phyloP scores from a whole-genome alignment of 2,329 filamentous ascomycete species.

The Stachybotrys echinatus region DNA sequence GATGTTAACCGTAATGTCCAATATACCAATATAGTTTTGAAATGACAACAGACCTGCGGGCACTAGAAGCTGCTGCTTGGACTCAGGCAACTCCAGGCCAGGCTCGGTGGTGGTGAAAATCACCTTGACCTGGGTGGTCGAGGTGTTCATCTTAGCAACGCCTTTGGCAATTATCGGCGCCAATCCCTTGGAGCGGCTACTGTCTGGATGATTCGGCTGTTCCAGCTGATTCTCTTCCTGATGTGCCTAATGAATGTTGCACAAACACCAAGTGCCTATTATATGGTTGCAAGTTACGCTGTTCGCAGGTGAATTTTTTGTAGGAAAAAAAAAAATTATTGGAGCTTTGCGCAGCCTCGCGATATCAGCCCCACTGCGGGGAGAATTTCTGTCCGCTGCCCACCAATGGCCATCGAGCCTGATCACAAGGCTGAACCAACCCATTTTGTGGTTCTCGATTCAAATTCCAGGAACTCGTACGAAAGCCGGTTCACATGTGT shows the following conservation, averaged over 20 bases:
- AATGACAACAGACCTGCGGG: conserved; percentile 42
- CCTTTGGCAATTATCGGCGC: neutral
- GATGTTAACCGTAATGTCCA: neutral
- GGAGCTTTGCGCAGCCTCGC: neutral
- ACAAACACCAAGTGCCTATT: too few relatives aligned
- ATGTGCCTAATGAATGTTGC: too few relatives aligned
- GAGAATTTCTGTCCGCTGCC: neutral
- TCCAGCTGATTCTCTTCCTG: neutral
- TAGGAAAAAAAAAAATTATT: neutral
- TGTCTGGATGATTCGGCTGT: neutral
- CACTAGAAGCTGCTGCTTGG: conserved; percentile 56
- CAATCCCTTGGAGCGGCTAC: neutral
- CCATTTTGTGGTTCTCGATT: too few relatives aligned
- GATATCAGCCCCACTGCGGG: neutral
- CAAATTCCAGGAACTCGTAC: too few relatives aligned
- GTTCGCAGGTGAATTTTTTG: neutral
- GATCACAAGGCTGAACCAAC: neutral
- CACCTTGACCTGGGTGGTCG: conserved; percentile 56
- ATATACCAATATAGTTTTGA: conserved; percentile 6
- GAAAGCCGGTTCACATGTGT: too few relatives aligned
- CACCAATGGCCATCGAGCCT: neutral
- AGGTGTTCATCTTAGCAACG: conserved; percentile 28
- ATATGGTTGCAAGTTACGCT: too few relatives aligned
- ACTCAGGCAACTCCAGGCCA: conserved; percentile 58
- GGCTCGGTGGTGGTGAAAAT: conserved; percentile 60